Percentiles rank a stretch among this genome's conserved stretches.
These are phyloP conservation scores for Arthromyces matolae DNA, from an alignment of 768 basidiomycete species.

Conservation along the genomic window DNA sequence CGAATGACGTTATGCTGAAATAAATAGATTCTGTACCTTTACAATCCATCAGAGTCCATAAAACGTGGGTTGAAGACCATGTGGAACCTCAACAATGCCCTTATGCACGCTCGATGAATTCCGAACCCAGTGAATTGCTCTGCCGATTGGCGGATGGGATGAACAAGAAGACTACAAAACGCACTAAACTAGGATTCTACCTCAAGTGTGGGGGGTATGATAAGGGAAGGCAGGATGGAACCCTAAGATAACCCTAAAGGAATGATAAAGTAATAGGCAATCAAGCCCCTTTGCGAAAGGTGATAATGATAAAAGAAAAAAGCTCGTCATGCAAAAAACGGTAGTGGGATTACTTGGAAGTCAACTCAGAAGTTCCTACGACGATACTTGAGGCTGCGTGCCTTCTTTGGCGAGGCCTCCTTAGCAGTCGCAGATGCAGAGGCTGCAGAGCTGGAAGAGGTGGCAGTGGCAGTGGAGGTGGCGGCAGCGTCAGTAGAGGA, in stretches of 20 bases:
- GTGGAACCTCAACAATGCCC: no score
- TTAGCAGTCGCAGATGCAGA: neutral
- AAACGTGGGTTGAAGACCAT: no score
- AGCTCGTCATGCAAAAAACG: conserved; percentile 8
- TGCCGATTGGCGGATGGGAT: conserved; percentile 7
- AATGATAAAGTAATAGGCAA: neutral
- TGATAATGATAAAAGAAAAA: neutral
- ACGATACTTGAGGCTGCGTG: neutral
- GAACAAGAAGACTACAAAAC: conserved; percentile 16
- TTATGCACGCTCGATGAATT: neutral
- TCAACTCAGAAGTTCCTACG: neutral
- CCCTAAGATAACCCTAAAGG: conserved; percentile 1
- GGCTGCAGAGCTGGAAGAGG: neutral
- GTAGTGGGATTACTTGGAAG: no score
- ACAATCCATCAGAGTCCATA: no score
- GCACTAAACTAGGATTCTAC: conserved; percentile 10
- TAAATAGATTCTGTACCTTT: no score
- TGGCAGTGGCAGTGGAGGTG: conserved; percentile 5
- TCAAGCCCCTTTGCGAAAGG: conserved; percentile 2
- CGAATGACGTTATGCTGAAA: no score
- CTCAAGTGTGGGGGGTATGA: conserved; percentile 6
- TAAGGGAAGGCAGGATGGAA: neutral
- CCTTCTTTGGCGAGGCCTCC: neutral
- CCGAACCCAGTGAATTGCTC: conserved; percentile 16
- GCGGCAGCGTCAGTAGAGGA: neutral